Evolutionary conservation across 345 rosid species (phyloP), one percentile per base, ranked within the genome.

Genomic region (Citrus glauca): DNA sequence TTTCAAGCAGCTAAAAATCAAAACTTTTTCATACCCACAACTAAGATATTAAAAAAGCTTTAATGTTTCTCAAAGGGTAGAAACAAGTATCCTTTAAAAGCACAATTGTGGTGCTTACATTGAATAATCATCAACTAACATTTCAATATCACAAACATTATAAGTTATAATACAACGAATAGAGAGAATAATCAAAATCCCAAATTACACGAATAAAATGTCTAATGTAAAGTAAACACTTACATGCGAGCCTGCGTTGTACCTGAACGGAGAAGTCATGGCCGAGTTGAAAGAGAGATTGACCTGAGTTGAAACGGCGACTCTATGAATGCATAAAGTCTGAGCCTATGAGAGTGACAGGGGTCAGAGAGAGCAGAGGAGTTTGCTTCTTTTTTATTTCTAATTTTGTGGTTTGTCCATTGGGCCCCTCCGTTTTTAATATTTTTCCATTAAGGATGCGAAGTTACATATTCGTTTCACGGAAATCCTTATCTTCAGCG

Each of bases 241-340:
- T 53, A 53, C 27, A 53, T 30, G 62, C 61, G 48, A 50, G 17
- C 22, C 7, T 53, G 62, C 7, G 42, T 53, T 50, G 6, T 71
- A 53, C 42, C 74, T 71, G 61, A 48, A 71, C 40, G 38, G 74
- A 19, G 74, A 71, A 33, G 62, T 61, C 62, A 71, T 71, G 74
- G 17, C 40, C 32, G 62, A 20, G 24, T 71, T 30, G 25, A 70
- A 70, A 70, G 42, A 33, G 69, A 33, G 42, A 32, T 7, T 65
- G 68, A 32, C 5, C 13, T 50, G 60, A 27, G 74, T 50, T 53
- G 28, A 71, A 71, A 53, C 59, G 45, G 50, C 50, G 17, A 45
- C 4, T 42, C 50, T 9, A 40, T 40, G 48, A 40, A 40, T 2
- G 3, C 48, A 40, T 9, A 40, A 38, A 40, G 48, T 42, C 16